Evolutionary conservation across 2,329 filamentous ascomycete genomes (phyloP).

Genomic region (Helotiales sp.): DNA sequence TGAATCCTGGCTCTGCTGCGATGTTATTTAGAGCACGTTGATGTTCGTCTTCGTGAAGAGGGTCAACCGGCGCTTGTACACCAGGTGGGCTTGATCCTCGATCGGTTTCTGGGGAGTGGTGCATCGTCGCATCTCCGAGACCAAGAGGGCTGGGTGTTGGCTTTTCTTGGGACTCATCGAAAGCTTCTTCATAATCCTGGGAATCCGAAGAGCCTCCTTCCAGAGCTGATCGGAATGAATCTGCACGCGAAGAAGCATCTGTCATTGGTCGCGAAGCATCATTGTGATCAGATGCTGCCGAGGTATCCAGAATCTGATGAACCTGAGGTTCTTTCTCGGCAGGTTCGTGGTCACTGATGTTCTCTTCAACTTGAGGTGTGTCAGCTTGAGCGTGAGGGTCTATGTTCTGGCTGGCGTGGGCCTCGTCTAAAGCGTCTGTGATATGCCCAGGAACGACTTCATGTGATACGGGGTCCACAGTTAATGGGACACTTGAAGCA

Average conservation of each 20-base stretch:
- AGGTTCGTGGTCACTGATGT: not conserved
- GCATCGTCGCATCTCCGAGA: not conserved
- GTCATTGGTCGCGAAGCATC: not conserved
- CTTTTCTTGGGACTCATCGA: not conserved
- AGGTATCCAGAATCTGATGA: too few relatives aligned
- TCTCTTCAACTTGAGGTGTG: not conserved
- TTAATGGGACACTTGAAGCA: not conserved
- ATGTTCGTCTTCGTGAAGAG: not conserved
- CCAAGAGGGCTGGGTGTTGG: not conserved
- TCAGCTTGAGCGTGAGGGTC: not conserved
- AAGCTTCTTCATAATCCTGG: not conserved
- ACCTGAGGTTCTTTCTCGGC: too few relatives aligned
- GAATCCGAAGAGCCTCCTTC: not conserved
- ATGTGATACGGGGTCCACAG: not conserved
- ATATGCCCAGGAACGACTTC: not conserved
- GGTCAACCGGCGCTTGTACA: not conserved
- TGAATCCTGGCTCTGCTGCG: not conserved
- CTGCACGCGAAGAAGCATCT: not conserved
- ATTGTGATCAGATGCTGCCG: not conserved
- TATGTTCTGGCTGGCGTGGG: not conserved
- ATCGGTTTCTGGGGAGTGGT: not conserved
- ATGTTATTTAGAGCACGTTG: not conserved
- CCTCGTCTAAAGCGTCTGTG: not conserved
- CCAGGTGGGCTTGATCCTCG: not conserved
- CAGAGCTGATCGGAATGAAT: not conserved